phyloP scores from a whole-genome alignment of 129 eudicot species.

The Solidago caesia region DNA sequence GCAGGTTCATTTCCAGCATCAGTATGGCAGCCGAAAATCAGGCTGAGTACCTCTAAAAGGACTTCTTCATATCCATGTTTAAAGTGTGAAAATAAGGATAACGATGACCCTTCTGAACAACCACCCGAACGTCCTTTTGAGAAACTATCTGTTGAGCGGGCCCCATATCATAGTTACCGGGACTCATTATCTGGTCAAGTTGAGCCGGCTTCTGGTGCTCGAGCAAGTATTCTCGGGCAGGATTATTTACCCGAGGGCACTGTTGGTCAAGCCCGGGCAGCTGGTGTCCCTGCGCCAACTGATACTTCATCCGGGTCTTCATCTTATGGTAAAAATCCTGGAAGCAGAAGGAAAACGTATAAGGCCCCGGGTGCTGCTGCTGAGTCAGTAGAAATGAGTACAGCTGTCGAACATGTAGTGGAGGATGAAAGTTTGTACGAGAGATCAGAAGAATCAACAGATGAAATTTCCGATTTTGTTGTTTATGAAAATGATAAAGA shows the following conservation, averaged over 20 bases:
- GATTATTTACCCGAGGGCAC: conserved; percentile 97
- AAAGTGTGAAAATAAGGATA: conserved; percentile 65
- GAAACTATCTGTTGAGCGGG: conserved; percentile 71
- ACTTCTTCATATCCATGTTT: conserved; percentile 44
- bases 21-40: conserved; percentile 41
- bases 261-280: conserved; percentile 87
- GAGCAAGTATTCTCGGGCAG: conserved; percentile 85
- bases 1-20: conserved; percentile 50
- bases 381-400: conserved; percentile 43
- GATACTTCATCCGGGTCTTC: conserved; percentile 61
- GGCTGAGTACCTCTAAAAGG: conserved; percentile 35
- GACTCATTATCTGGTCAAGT: conserved; percentile 91
- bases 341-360: conserved; percentile 76
- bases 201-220: conserved; percentile 98
- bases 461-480: conserved; percentile 64
- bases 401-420: conserved; percentile 32
- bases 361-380: conserved; percentile 53
- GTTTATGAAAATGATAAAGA: conserved; percentile 65
- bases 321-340: conserved; percentile 85
- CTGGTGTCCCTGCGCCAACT: conserved; percentile 77
- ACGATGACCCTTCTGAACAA: conserved; percentile 44
- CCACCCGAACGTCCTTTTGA: conserved; percentile 42
- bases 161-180: conserved; percentile 78
- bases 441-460: conserved; percentile 55
- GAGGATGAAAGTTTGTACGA: conserved; percentile 50